Percentiles rank a stretch among this genome's conserved stretches.
phyloP scores from a whole-genome alignment of 192 early-diverging fungal species.

The Anaeromyces robustus region DNA sequence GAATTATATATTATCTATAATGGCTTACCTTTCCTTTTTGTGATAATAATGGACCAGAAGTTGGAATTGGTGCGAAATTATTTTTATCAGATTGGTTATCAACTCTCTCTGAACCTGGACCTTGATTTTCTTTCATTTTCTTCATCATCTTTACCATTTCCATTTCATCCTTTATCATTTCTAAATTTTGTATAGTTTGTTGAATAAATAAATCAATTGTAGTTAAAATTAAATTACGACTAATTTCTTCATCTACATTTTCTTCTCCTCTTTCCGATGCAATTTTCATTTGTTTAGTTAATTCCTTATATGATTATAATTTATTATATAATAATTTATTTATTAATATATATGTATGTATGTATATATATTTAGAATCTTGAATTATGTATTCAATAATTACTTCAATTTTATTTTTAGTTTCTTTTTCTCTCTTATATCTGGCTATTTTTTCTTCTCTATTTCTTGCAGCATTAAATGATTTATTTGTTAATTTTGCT shows the following conservation, averaged over 20 bases:
- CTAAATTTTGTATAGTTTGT: slow-evolving; percentile 51
- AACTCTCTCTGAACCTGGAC: slow-evolving; percentile 3
- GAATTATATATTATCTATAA: slow-evolving; percentile 4
- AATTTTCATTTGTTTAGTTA: slow-evolving; percentile 4
- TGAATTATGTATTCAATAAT: too few relatives aligned
- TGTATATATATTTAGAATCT: too few relatives aligned
- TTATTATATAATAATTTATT: too few relatives aligned
- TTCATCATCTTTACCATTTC: slow-evolving; percentile 62
- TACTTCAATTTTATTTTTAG: slow-evolving; percentile 34
- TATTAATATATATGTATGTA: too few relatives aligned
- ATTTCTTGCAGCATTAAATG: slow-evolving; percentile 27
- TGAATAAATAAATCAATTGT: slow-evolving; percentile 57
- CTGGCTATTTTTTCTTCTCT: slow-evolving; percentile 58
- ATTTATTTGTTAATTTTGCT: slow-evolving; percentile 5
- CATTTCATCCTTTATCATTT: slow-evolving; percentile 58
- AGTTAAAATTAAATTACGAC: slow-evolving; percentile 57
- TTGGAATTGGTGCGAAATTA: slow-evolving; percentile 3
- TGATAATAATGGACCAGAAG: slow-evolving; percentile 31
- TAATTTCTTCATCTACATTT: slow-evolving; percentile 48
- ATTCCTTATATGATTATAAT: neutral
- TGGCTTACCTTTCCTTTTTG: slow-evolving; percentile 21
- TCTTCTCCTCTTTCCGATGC: slow-evolving; percentile 25
- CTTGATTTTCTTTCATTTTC: slow-evolving; percentile 22
- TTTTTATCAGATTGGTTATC: neutral
- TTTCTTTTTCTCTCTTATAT: slow-evolving; percentile 58